A percentile compares a stretch with the other conserved stretches of the same genome.
phyloP scores from a whole-genome alignment of 78 protist genomes.

The Protostelium mycophagum region DNA sequence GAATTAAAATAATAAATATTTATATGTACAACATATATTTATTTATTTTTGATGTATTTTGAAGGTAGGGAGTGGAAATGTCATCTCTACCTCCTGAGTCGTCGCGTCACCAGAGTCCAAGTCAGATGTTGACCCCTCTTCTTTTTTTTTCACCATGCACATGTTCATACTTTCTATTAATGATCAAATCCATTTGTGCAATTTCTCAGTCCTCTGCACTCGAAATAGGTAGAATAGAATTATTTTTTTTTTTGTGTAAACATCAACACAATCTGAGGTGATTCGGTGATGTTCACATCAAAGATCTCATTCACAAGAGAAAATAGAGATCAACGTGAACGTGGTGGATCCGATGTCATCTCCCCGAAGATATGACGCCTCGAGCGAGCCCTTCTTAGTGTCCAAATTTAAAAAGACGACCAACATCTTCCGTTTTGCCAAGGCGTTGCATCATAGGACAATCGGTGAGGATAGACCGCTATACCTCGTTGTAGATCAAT shows the following conservation, averaged over 20 bases:
- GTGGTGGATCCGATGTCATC: background rate
- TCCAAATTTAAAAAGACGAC: background rate
- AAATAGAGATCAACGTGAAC: background rate
- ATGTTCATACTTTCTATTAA: no score
- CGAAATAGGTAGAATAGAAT: slow-evolving; percentile 42
- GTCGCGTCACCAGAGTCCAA: no score
- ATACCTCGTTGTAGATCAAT: no score
- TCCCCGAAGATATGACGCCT: background rate
- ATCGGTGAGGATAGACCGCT: no score
- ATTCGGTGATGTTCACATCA: background rate
- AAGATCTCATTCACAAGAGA: background rate
- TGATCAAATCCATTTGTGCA: slow-evolving; percentile 32
- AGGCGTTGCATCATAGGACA: no score
- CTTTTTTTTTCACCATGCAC: no score
- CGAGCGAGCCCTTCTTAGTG: background rate
- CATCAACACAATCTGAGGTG: background rate
- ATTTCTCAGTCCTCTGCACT: slow-evolving; percentile 27
- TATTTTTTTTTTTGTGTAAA: slow-evolving; percentile 14
- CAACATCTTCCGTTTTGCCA: background rate
- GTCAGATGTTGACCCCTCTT: no score
- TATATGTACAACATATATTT: no score
- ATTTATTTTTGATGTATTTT: no score
- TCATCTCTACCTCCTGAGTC: no score
- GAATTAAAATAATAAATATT: no score
- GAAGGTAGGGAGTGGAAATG: no score